phyloP scores from a whole-genome alignment of 2,329 filamentous ascomycete genomes.

The Colletotrichum sp. region DNA sequence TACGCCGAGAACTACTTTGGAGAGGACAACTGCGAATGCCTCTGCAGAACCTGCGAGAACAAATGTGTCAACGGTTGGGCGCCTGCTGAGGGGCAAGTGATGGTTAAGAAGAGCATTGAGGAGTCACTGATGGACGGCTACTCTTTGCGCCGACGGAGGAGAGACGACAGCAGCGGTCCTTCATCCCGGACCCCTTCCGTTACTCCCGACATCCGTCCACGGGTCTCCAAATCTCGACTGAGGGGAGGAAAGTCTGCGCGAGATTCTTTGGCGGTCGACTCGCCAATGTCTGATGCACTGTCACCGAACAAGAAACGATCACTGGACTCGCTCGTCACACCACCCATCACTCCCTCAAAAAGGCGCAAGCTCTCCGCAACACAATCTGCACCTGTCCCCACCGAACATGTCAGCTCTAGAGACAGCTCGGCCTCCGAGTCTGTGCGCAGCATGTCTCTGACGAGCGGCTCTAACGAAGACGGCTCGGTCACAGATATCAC shows the following conservation, averaged over 20 bases:
- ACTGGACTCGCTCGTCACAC: slow-evolving; percentile 51
- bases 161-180: slow-evolving; percentile 54
- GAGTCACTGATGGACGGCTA: slow-evolving; percentile 55
- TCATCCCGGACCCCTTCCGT: slow-evolving; percentile 61
- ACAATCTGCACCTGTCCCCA: slow-evolving; percentile 17
- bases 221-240: slow-evolving; percentile 29
- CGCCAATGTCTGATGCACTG: slow-evolving; percentile 34
- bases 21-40: slow-evolving; percentile 90
- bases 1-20: slow-evolving; percentile 98
- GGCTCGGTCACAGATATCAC: slow-evolving; percentile 49
- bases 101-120: slow-evolving; percentile 59
- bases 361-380: slow-evolving; percentile 43
- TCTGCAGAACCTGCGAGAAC: slow-evolving; percentile 87
- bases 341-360: slow-evolving; percentile 61
- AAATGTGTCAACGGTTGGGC: slow-evolving; percentile 83
- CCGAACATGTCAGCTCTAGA: slow-evolving; percentile 34
- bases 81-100: slow-evolving; percentile 50
- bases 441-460: slow-evolving; percentile 30
- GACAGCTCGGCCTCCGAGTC: slow-evolving; percentile 41
- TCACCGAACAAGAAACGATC: slow-evolving; percentile 40
- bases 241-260: slow-evolving; percentile 25
- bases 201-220: slow-evolving; percentile 26
- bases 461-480: slow-evolving; percentile 35
- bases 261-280: slow-evolving; percentile 18
- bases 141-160: slow-evolving; percentile 57